Base-by-base conservation (phyloP, 1,284 basidiomycete species). In the Tilletia caries region DNA sequence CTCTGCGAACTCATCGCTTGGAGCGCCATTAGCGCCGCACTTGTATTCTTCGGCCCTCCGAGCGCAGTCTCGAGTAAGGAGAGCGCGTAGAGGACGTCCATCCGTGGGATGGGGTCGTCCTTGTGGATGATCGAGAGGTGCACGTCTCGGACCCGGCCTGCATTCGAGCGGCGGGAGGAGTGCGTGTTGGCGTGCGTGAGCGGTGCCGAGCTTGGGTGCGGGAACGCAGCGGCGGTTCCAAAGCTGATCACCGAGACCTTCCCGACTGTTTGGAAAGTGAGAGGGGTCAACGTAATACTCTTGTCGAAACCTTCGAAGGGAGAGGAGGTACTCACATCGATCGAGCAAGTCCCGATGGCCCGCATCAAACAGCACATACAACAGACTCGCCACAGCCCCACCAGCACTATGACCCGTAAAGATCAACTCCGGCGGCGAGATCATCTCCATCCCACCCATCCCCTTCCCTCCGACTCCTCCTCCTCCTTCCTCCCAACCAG, bases 171-270 rank as follows among this genome's bases (percentile, higher is more conserved):
- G 0, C 58, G 58, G 27, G 58, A 62, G 27, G 58, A 37, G 32
- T 62, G 58, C 29, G 58, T 62, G 58, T 62, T 62, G 32, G 58
- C 58, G 58, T 62, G 58, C 32, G 58, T 62, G 29, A 62, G 29
- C 15, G 58, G 58, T 3, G 58, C 58, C 8, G 58, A 62, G 18
- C 58, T 27, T 6, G 58, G 58, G 32, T 33, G 58, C 12, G 58
- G 58, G 32, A 62, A 62, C 32, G 29, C 58, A n/a, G 58, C 58
- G 23, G 58, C 58, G 3, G 58, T 20, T 12, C 58, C 58, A 37
- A 62, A 62, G 18, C 29, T 62, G 13, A 62, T 25, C 58, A 62
- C 58, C 15, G 58, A 62, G 29, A 62, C 58, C 32, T 62, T 62
- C 13, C 58, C 58, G 13, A 62, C 58, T 62, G 58, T 27, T 27